Percentiles rank a stretch among this genome's conserved stretches.
phyloP scores from a whole-genome alignment of 2,329 filamentous ascomycete species.

The Keithomyces neogunnii region DNA sequence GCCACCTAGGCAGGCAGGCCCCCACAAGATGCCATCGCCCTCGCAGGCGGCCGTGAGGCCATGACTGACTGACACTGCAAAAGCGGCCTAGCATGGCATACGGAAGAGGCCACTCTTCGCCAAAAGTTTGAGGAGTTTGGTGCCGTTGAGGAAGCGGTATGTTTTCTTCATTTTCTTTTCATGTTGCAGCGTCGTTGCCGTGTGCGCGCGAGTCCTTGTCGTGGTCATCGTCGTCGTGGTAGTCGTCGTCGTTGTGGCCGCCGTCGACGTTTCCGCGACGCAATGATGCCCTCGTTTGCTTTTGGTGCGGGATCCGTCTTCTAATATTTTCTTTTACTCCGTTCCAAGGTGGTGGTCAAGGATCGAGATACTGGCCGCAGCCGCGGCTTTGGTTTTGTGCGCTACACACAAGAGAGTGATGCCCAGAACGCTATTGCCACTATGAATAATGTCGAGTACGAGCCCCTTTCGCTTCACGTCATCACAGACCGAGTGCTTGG shows the following conservation, averaged over 20 bases:
- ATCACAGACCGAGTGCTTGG: slow-evolving; percentile 8
- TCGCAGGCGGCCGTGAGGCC: background rate
- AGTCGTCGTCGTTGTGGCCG: background rate
- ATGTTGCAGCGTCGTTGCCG: background rate
- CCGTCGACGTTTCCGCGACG: background rate
- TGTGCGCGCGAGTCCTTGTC: background rate
- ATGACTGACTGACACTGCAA: slow-evolving; percentile 13
- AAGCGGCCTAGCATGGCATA: slow-evolving; percentile 97
- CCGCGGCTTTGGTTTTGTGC: slow-evolving; percentile 95
- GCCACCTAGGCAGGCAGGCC: background rate
- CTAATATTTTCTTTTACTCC: slow-evolving; percentile 11
- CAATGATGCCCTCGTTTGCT: background rate
- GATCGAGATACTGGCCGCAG: slow-evolving; percentile 94
- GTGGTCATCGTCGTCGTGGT: background rate
- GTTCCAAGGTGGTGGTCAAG: slow-evolving; percentile 80
- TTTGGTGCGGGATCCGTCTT: slow-evolving; percentile 10
- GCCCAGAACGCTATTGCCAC: slow-evolving; percentile 66
- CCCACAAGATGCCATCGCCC: background rate
- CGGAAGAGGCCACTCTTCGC: slow-evolving; percentile 78
- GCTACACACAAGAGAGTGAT: slow-evolving; percentile 69
- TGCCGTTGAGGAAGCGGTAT: slow-evolving; percentile 86
- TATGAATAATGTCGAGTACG: slow-evolving; percentile 90
- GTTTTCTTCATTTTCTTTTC: slow-evolving; percentile 29
- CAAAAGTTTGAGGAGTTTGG: slow-evolving; percentile 92
- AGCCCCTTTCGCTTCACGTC: slow-evolving; percentile 13